phyloP scores from a whole-genome alignment of 805 yeast species.

The Lipomyces oligophaga region DNA sequence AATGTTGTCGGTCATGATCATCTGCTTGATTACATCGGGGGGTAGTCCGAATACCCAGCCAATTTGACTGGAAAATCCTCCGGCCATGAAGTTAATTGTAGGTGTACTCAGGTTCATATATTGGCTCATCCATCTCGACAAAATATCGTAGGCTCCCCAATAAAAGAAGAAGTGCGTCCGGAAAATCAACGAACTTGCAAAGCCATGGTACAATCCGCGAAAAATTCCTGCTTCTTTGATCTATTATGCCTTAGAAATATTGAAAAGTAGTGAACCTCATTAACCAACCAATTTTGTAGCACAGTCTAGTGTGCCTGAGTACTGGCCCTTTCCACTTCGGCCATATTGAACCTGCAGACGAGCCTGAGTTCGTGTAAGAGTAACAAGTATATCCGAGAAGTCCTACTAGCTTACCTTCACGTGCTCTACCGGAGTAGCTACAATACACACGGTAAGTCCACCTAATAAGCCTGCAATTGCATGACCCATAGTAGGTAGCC shows the following conservation, averaged over 20 bases:
- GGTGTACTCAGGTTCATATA: constrained; percentile 65
- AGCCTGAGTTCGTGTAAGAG: not conserved
- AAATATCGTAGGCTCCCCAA: constrained; percentile 90
- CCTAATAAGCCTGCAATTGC: not conserved
- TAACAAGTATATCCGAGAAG: not conserved
- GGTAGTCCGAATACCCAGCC: not conserved
- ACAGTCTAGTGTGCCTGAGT: not conserved
- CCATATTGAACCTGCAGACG: not conserved
- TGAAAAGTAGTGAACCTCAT: not conserved
- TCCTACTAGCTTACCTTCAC: not conserved
- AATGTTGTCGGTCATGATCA: not conserved
- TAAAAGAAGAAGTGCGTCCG: constrained; percentile 49
- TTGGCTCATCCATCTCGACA: constrained; percentile 63
- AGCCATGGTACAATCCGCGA: not conserved
- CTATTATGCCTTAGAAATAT: not conserved
- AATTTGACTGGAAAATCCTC: not conserved
- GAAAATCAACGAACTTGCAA: not conserved
- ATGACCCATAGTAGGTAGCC: not conserved
- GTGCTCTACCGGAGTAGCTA: not conserved
- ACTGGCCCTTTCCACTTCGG: not conserved
- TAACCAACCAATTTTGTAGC: not conserved
- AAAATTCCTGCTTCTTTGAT: not conserved
- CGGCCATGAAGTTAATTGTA: constrained; percentile 60
- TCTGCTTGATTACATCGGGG: not conserved
- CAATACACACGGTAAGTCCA: not conserved